phyloP scores from a whole-genome alignment of 257 asterid genomes.

The Solanum habrochaites region DNA sequence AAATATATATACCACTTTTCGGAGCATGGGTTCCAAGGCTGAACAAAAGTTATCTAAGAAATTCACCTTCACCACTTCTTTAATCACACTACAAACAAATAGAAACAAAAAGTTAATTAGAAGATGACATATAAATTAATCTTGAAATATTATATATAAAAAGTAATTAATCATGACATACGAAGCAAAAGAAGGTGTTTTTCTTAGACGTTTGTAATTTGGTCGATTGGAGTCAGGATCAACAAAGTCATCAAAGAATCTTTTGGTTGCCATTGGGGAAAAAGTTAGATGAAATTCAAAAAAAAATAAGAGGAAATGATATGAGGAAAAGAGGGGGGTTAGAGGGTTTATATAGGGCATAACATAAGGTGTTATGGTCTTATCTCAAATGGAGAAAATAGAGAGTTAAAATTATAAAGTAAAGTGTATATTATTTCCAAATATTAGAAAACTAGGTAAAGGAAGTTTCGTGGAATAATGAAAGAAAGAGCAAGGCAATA shows the following conservation, averaged over 20 bases:
- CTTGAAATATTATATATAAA: not conserved
- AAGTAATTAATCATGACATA: slow-evolving; percentile 4
- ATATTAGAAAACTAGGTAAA: not conserved
- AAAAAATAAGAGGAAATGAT: not conserved
- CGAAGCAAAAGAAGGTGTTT: slow-evolving; percentile 51
- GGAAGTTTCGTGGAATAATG: slow-evolving; percentile 39
- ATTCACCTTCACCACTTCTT: slow-evolving; percentile 47
- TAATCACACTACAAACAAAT: slow-evolving; percentile 29
- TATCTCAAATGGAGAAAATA: not conserved
- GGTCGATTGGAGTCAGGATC: slow-evolving; percentile 28
- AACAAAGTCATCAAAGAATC: slow-evolving; percentile 18
- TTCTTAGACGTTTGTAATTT: slow-evolving; percentile 35
- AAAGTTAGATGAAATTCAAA: not conserved
- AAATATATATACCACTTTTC: slow-evolving; percentile 44
- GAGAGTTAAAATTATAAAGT: not conserved
- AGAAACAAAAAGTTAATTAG: not conserved
- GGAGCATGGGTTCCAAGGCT: slow-evolving; percentile 61
- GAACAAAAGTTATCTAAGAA: slow-evolving; percentile 48
- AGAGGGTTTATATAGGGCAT: not conserved
- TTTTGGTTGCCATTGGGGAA: slow-evolving; percentile 48
- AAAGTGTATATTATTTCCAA: not conserved
- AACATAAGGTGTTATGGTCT: not conserved
- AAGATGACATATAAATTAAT: not conserved
- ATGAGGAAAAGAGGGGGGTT: not conserved
- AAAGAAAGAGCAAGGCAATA: slow-evolving; percentile 29